These are phyloP conservation scores for Logfia minima DNA, from an alignment of 129 eudicot genomes.

Conservation along the genomic window DNA sequence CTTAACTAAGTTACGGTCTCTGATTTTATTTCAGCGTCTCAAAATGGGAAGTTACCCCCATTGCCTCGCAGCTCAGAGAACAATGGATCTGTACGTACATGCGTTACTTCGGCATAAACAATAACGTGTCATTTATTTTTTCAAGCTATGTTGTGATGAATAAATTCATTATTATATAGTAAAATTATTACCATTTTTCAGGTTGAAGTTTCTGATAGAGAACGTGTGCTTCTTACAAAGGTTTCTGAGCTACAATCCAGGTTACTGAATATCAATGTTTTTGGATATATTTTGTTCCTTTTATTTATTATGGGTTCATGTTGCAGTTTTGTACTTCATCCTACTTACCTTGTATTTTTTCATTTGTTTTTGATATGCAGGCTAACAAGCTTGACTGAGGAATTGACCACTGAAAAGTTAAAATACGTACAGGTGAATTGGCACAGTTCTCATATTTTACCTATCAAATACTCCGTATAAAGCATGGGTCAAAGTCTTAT, in stretches of 20 bases:
- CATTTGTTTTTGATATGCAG: constrained; percentile 37
- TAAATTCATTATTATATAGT: not conserved
- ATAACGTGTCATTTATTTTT: too few species aligned
- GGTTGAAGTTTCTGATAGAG: constrained; percentile 95
- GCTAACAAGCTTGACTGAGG: constrained; percentile 77
- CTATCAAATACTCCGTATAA: not conserved
- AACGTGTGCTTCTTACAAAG: constrained; percentile 65
- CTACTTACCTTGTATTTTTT: not conserved
- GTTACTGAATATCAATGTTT: constrained; percentile 29
- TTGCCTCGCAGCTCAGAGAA: constrained; percentile 74
- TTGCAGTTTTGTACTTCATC: not conserved
- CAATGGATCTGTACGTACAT: constrained; percentile 75
- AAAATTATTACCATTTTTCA: constrained; percentile 26
- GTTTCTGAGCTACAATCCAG: constrained; percentile 93
- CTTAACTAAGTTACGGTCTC: not conserved
- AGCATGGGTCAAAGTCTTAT: not conserved
- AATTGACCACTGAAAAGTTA: constrained; percentile 74
- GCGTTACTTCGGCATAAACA: constrained; percentile 6
- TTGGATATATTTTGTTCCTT: not conserved
- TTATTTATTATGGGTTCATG: not conserved
- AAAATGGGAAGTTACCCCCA: constrained; percentile 79
- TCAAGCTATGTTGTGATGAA: not conserved
- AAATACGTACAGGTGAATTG: constrained; percentile 75
- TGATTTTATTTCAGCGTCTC: constrained; percentile 56
- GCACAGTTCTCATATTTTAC: constrained; percentile 2